Percentiles rank a stretch among this genome's conserved stretches.
Evolutionary conservation across 148 eudicot species (phyloP).

Genomic region (Fagopyrum tataricum): DNA sequence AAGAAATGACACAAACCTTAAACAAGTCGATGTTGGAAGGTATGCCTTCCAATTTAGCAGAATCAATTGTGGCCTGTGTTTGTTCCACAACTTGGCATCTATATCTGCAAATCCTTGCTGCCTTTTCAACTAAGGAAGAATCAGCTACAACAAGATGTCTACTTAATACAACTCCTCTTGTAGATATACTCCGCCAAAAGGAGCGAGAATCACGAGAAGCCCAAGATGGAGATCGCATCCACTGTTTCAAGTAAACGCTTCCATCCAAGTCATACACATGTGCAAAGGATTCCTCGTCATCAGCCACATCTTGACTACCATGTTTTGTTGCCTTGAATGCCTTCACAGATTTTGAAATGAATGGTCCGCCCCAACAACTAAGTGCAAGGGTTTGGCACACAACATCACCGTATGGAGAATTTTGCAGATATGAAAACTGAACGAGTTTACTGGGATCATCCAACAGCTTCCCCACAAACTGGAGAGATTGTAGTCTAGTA

Average conservation of each 20-base stretch:
- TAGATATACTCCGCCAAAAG: constrained; percentile 59
- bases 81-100: constrained; percentile 56
- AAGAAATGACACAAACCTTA: constrained; percentile 45
- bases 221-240: constrained; percentile 89
- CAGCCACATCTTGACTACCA: constrained; percentile 13
- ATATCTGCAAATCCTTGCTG: constrained; percentile 51
- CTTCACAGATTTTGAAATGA: constrained; percentile 29
- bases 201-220: constrained; percentile 52
- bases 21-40: constrained; percentile 92
- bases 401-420: constrained; percentile 64
- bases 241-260: constrained; percentile 66
- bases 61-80: constrained; percentile 86
- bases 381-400: constrained; percentile 86
- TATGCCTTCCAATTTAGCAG: constrained; percentile 92
- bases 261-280: constrained; percentile 80
- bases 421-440: constrained; percentile 59
- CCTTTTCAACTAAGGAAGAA: constrained; percentile 58
- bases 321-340: constrained; percentile 17
- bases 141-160: constrained; percentile 75
- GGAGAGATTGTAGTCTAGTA: constrained; percentile 83
- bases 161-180: constrained; percentile 57
- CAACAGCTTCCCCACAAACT: constrained; percentile 48
- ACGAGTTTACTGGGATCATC: constrained; percentile 82
- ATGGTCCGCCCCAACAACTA: constrained; percentile 87
- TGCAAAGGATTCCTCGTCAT: constrained; percentile 27